Conservation (phyloP, 2,329 filamentous ascomycete genomes). For the Graphilbum sp. region DNA sequence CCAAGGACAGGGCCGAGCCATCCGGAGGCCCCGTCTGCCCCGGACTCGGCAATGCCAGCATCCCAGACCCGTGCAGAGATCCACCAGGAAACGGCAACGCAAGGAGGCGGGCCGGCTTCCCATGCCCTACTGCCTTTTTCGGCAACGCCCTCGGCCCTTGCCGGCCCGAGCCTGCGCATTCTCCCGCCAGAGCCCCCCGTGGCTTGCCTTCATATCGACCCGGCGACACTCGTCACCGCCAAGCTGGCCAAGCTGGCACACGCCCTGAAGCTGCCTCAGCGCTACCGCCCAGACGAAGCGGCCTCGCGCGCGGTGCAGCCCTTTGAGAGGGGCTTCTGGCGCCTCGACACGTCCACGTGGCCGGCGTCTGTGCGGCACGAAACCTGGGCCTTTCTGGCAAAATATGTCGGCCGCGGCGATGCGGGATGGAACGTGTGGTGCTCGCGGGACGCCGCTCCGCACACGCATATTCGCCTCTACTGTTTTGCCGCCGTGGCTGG, state of each 20-base stretch:
- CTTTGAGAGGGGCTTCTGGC: slow-evolving; percentile 69
- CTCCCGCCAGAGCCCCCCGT: slow-evolving; percentile 35
- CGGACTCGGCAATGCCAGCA: too few relatives aligned
- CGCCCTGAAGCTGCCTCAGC: slow-evolving; percentile 31
- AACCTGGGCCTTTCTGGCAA: slow-evolving; percentile 46
- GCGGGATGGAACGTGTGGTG: slow-evolving; percentile 55
- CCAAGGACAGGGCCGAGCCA: neutral
- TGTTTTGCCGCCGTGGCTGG: slow-evolving; percentile 62
- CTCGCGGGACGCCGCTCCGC: slow-evolving; percentile 24
- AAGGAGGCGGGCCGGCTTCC: too few relatives aligned
- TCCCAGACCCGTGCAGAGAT: too few relatives aligned
- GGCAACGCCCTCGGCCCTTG: too few relatives aligned
- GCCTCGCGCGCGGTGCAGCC: slow-evolving; percentile 28
- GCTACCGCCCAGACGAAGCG: slow-evolving; percentile 31
- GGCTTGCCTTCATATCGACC: slow-evolving; percentile 24
- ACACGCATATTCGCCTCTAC: slow-evolving; percentile 43
- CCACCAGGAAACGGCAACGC: too few relatives aligned
- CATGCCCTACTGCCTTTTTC: too few relatives aligned
- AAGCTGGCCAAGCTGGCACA: slow-evolving; percentile 34
- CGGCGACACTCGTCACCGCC: slow-evolving; percentile 37
- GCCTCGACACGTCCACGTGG: slow-evolving; percentile 43
- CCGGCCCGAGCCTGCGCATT: slow-evolving; percentile 31
- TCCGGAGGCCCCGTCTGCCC: too few relatives aligned
- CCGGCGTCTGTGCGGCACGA: slow-evolving; percentile 25
- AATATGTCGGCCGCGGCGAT: slow-evolving; percentile 39